phyloP scores from a whole-genome alignment of 163 green algal genomes.

The Dunaliella salina region DNA sequence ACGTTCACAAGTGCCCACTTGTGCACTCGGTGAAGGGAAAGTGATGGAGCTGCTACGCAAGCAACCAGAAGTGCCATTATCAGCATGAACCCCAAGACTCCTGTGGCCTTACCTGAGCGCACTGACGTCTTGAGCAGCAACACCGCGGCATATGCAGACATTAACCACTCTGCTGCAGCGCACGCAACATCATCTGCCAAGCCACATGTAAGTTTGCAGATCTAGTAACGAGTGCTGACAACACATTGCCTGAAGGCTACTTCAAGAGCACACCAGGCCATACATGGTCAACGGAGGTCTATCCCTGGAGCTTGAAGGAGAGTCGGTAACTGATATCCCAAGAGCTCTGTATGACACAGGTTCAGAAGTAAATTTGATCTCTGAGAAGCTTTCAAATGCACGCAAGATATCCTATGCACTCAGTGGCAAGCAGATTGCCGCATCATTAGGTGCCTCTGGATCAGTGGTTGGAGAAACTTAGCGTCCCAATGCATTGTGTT shows the following conservation, averaged over 20 bases:
- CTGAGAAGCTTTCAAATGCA: no score
- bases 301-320: no score
- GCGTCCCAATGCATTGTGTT: not conserved
- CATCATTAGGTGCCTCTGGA: no score
- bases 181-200: not conserved
- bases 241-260: not conserved
- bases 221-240: not conserved
- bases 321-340: no score
- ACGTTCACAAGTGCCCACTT: not conserved
- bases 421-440: not conserved
- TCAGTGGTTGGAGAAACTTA: not conserved
- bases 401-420: not conserved
- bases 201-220: not conserved
- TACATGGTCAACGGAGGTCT: no score
- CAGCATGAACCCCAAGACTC: not conserved
- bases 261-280: not conserved
- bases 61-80: not conserved
- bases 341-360: no score
- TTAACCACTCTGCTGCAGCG: no score
- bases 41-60: not conserved
- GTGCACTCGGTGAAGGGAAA: not conserved
- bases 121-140: no score
- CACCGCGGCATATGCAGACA: not conserved
- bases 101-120: no score
- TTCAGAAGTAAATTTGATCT: no score